phyloP scores from a whole-genome alignment of 768 basidiomycete genomes.

The Panaeolus cyanescens region DNA sequence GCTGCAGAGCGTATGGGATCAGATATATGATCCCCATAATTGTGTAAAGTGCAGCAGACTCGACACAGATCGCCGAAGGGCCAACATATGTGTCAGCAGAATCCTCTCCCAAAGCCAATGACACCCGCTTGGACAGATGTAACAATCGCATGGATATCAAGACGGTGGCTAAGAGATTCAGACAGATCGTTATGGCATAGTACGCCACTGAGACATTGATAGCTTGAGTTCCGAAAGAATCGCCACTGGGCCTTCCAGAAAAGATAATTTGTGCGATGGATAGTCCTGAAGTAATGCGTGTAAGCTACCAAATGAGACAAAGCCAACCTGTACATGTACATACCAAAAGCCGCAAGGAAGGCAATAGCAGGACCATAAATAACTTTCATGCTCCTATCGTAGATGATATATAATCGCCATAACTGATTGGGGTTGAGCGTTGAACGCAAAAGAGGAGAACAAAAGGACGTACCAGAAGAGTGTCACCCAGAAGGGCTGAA shows the following conservation, averaged over 20 bases:
- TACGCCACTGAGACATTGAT: neutral
- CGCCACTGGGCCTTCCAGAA: neutral
- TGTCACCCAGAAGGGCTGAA: neutral
- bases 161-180: constrained; percentile 14
- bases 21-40: constrained; percentile 25
- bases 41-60: constrained; percentile 15
- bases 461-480: neutral
- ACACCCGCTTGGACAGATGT: constrained; percentile 9
- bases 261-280: neutral
- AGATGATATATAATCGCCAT: neutral
- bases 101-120: constrained; percentile 4
- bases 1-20: constrained; percentile 30
- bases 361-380: neutral
- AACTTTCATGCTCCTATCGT: neutral
- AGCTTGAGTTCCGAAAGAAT: neutral
- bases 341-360: neutral
- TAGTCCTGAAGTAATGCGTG: neutral
- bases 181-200: neutral
- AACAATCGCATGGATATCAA: constrained; percentile 16
- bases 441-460: neutral
- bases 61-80: constrained; percentile 16
- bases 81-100: constrained; percentile 14
- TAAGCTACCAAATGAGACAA: neutral
- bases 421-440: neutral
- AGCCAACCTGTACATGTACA: neutral